A percentile compares a stretch with the other conserved stretches of the same genome.
Conservation (phyloP, 192 early-diverging fungal species). For the Rhizophagus prolifer region DNA sequence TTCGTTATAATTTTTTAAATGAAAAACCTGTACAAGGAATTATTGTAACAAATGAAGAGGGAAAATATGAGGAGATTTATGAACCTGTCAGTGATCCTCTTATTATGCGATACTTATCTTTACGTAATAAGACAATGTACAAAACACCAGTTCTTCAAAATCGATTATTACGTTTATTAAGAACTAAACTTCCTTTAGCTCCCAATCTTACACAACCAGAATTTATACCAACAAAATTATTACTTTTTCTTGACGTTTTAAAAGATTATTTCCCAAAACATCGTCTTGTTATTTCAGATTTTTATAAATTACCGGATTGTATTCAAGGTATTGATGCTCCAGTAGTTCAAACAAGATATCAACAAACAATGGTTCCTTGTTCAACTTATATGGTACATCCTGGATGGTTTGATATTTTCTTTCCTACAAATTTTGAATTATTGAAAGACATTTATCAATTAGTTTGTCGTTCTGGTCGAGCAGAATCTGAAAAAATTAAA, state of each 20-base stretch:
- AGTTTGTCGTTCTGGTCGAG: constrained; percentile 52
- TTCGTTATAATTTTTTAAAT: constrained; percentile 79
- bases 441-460: constrained; percentile 73
- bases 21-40: constrained; percentile 77
- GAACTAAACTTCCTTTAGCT: constrained; percentile 71
- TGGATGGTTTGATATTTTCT: constrained; percentile 99
- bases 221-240: constrained; percentile 87
- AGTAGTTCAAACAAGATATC: constrained; percentile 93
- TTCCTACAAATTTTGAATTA: constrained; percentile 95
- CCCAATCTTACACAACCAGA: constrained; percentile 83
- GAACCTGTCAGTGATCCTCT: constrained; percentile 77
- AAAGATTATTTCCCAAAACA: constrained; percentile 83
- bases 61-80: constrained; percentile 86
- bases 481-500: constrained; percentile 43
- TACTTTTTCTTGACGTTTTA: constrained; percentile 73
- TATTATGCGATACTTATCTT: constrained; percentile 66
- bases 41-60: constrained; percentile 77
- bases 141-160: constrained; percentile 61
- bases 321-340: constrained; percentile 82
- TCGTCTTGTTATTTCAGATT: constrained; percentile 86
- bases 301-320: constrained; percentile 80
- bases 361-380: constrained; percentile 89
- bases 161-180: constrained; percentile 51
- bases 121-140: constrained; percentile 61
- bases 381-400: constrained; percentile 96